A percentile compares a stretch with the other conserved stretches of the same genome.
Conservation (phyloP, 495 filamentous ascomycete species). For the Podospora comata region DNA sequence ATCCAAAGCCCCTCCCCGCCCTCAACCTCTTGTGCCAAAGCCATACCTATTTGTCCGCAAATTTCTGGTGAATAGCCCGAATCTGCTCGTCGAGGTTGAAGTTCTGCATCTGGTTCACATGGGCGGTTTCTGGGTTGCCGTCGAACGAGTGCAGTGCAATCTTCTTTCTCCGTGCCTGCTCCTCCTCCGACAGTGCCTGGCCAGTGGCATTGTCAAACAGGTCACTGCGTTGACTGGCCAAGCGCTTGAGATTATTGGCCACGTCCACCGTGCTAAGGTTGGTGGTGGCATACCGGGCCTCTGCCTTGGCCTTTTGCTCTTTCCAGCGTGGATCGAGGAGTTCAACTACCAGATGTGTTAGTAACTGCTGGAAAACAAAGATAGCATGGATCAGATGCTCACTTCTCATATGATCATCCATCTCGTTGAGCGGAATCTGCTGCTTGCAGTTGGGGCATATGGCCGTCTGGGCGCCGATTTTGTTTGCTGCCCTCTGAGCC, state of each 20-base stretch:
- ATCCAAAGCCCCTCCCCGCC: neutral
- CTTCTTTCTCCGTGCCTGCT: conserved; percentile 72
- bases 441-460: conserved; percentile 94
- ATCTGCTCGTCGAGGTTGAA: conserved; percentile 73
- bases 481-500: conserved; percentile 62
- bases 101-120: conserved; percentile 46
- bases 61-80: conserved; percentile 63
- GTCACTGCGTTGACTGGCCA: conserved; percentile 87
- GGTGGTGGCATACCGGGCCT: conserved; percentile 77
- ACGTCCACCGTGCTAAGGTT: conserved; percentile 85
- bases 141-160: conserved; percentile 65
- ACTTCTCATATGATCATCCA: conserved; percentile 93
- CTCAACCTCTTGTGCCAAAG: neutral
- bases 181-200: conserved; percentile 65
- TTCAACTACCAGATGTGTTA: conserved; percentile 47
- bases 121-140: conserved; percentile 53
- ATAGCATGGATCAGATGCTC: conserved; percentile 24
- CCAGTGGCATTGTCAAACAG: conserved; percentile 80
- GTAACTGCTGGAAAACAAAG: neutral
- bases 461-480: conserved; percentile 61
- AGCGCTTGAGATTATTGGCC: conserved; percentile 91
- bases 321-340: conserved; percentile 94
- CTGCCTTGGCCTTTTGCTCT: conserved; percentile 85
- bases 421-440: conserved; percentile 77
- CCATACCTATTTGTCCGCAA: conserved; percentile 39